phyloP scores from a whole-genome alignment of 2,329 filamentous ascomycete species.

The Alternaria infectoria region DNA sequence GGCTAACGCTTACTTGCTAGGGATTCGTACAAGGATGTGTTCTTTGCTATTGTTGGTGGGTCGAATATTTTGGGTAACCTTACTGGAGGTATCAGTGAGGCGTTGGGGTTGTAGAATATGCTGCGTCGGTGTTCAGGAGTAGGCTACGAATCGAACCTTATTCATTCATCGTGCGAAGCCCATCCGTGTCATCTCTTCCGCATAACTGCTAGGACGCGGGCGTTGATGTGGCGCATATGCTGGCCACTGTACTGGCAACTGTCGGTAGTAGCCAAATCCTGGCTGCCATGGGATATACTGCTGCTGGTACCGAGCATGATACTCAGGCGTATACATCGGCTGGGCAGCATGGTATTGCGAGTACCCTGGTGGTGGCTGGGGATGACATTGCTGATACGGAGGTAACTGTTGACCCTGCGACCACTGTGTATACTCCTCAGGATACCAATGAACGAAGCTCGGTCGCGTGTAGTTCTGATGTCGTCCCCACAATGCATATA shows the following conservation, averaged over 20 bases:
- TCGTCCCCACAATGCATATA: not conserved
- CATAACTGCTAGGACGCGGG: not conserved
- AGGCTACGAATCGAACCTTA: not conserved
- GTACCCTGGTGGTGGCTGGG: not conserved
- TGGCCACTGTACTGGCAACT: not conserved
- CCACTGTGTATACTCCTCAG: not conserved
- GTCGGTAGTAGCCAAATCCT: not conserved
- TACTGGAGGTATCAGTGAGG: constrained; percentile 19
- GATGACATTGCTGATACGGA: not conserved
- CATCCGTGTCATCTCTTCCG: not conserved
- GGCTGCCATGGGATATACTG: not conserved
- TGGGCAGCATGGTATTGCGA: not conserved
- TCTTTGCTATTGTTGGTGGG: constrained; percentile 16
- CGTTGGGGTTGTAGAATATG: constrained; percentile 1
- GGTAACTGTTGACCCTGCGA: not conserved
- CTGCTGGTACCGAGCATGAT: not conserved
- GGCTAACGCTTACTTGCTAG: not conserved
- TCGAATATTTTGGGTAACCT: constrained; percentile 16
- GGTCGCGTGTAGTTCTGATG: not conserved
- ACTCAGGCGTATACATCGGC: not conserved
- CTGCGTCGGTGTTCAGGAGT: not conserved
- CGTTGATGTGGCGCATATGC: not conserved
- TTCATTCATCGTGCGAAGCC: not conserved
- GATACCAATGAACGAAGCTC: not conserved
- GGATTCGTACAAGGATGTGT: constrained; percentile 21